Conservation (phyloP, 805 yeast genomes). For the Zygoascus biomembranicola region DNA sequence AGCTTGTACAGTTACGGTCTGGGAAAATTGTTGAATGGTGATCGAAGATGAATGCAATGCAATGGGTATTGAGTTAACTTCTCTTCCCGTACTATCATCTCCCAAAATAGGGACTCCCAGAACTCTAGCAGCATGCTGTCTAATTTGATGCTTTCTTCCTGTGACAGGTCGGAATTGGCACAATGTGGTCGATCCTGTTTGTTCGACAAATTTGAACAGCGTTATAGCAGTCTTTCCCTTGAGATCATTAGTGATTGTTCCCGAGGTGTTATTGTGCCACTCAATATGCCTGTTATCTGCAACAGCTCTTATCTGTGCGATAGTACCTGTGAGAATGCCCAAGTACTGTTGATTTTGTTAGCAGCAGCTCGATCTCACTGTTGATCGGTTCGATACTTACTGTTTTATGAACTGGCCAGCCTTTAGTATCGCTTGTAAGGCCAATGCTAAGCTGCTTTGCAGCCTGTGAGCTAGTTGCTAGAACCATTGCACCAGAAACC, state of each 20-base stretch:
- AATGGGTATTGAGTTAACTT: slow-evolving; percentile 1
- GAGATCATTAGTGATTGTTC: slow-evolving; percentile 4
- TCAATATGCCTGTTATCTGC: neutral
- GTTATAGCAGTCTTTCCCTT: slow-evolving; percentile 9
- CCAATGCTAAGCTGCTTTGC: slow-evolving; percentile 11
- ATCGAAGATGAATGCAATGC: slow-evolving; percentile 10
- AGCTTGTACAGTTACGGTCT: slow-evolving; percentile 1
- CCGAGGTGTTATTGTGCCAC: slow-evolving; percentile 3
- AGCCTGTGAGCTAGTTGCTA: slow-evolving; percentile 11
- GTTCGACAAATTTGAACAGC: slow-evolving; percentile 4
- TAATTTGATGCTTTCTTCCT: slow-evolving; percentile 17
- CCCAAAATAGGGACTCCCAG: slow-evolving; percentile 10
- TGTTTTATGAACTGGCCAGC: slow-evolving; percentile 6
- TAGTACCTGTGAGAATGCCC: slow-evolving; percentile 5
- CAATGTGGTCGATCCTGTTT: neutral
- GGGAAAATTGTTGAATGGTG: neutral
- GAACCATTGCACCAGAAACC: slow-evolving; percentile 16
- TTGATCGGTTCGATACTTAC: slow-evolving; percentile 1
- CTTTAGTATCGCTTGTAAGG: slow-evolving; percentile 7
- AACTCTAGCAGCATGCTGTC: slow-evolving; percentile 10
- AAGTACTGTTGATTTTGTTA: slow-evolving; percentile 1
- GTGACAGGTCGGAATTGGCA: slow-evolving; percentile 12
- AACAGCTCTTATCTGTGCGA: neutral
- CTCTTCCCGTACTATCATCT: slow-evolving; percentile 5
- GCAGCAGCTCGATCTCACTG: neutral